Conservation (phyloP, 1,139 yeast genomes). For the Nakaseomyces delphensis region DNA sequence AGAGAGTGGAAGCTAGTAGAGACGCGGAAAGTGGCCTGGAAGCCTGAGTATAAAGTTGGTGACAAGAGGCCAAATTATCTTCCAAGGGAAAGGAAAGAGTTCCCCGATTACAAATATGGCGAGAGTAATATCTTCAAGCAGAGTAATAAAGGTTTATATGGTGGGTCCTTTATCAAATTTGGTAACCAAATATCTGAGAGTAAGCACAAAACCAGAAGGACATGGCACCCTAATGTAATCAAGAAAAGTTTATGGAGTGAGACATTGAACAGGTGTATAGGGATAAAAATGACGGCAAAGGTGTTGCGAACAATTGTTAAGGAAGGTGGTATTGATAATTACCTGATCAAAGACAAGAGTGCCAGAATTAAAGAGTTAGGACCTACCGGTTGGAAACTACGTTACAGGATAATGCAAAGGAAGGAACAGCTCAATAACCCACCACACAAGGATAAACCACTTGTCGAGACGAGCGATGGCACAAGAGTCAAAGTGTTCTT, state of each 20-base stretch:
- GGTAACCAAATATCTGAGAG: slow-evolving; percentile 77
- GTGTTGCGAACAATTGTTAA: slow-evolving; percentile 79
- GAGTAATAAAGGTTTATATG: slow-evolving; percentile 80
- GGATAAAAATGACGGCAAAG: slow-evolving; percentile 62
- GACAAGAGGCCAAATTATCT: slow-evolving; percentile 40
- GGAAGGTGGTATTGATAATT: slow-evolving; percentile 91
- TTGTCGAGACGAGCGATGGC: slow-evolving; percentile 33
- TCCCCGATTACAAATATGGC: slow-evolving; percentile 79
- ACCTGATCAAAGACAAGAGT: slow-evolving; percentile 74
- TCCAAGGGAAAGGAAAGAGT: slow-evolving; percentile 41
- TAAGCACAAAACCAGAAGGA: slow-evolving; percentile 63
- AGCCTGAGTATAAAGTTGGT: slow-evolving; percentile 37
- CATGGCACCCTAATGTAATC: slow-evolving; percentile 76
- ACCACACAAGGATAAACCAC: slow-evolving; percentile 29
- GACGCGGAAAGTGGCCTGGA: slow-evolving; percentile 33
- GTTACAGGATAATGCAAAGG: slow-evolving; percentile 55
- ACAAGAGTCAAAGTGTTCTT: slow-evolving; percentile 40
- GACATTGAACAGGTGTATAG: slow-evolving; percentile 47
- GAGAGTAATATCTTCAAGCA: slow-evolving; percentile 72
- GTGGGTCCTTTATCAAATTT: slow-evolving; percentile 73
- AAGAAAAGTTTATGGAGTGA: slow-evolving; percentile 78
- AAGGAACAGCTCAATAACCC: slow-evolving; percentile 28
- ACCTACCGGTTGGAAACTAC: slow-evolving; percentile 80
- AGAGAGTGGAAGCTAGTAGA: slow-evolving; percentile 38
- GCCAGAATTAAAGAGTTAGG: slow-evolving; percentile 91